Conservation (phyloP, 768 basidiomycete species). For the Cyclocybe aegerita region DNA sequence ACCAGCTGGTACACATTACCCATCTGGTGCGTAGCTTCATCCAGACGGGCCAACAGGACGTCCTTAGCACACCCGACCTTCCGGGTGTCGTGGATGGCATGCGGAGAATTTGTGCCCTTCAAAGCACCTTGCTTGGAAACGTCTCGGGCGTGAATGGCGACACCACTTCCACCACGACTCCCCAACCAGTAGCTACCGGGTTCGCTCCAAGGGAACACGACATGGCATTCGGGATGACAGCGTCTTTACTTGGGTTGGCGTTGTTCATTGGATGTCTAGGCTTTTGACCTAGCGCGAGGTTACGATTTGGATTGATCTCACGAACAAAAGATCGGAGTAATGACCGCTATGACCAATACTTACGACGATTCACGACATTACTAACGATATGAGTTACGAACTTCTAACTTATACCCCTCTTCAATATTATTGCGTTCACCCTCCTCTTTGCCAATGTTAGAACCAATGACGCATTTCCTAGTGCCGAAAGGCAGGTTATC, state of each 20-base stretch:
- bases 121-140: slow-evolving; percentile 52
- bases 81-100: slow-evolving; percentile 50
- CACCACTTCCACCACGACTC: slow-evolving; percentile 8
- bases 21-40: slow-evolving; percentile 41
- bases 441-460: no score
- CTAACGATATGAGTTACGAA: not conserved
- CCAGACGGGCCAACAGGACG: slow-evolving; percentile 53
- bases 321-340: slow-evolving; percentile 3
- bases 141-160: slow-evolving; percentile 32
- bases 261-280: slow-evolving; percentile 8
- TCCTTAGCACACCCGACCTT: slow-evolving; percentile 46
- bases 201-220: not conserved
- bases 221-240: not conserved
- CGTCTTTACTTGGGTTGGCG: not conserved
- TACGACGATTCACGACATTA: slow-evolving; percentile 7
- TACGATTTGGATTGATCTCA: not conserved
- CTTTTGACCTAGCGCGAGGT: slow-evolving; percentile 2
- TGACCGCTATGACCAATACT: not conserved
- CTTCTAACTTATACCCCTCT: no score
- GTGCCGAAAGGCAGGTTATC: no score
- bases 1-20: not conserved
- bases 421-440: no score
- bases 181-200: slow-evolving; percentile 5
- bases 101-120: slow-evolving; percentile 49
- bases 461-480: no score